phyloP scores from a whole-genome alignment of 2,329 filamentous ascomycete species.

The Aspergillus sergii region DNA sequence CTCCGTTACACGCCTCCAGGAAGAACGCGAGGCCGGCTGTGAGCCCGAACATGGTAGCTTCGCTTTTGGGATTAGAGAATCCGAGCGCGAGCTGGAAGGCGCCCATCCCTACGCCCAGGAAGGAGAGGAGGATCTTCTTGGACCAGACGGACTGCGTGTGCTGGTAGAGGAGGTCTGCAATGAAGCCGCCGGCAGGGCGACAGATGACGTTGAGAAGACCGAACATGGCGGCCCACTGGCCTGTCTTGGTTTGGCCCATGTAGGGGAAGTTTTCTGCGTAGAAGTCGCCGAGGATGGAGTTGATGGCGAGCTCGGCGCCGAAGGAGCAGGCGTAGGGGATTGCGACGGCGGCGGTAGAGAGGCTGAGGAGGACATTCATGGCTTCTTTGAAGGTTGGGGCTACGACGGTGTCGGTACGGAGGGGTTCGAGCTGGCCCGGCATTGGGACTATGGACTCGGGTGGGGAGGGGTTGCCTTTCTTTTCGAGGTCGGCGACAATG shows the following conservation, averaged over 20 bases:
- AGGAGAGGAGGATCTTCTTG: constrained; percentile 66
- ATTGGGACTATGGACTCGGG: constrained; percentile 45
- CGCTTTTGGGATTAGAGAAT: constrained; percentile 61
- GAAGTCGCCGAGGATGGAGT: constrained; percentile 62
- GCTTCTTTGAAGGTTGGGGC: constrained; percentile 65
- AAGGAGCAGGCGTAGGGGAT: constrained; percentile 64
- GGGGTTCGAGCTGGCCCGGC: constrained; percentile 52
- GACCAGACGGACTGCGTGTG: constrained; percentile 57
- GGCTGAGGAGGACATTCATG: constrained; percentile 64
- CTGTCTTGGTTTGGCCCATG: constrained; percentile 58
- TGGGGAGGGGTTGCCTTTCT: constrained; percentile 31
- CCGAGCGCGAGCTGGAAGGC: constrained; percentile 66
- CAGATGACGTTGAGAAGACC: constrained; percentile 55
- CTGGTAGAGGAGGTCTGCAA: constrained; percentile 60
- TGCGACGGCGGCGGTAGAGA: constrained; percentile 56
- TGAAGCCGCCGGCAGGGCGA: constrained; percentile 52
- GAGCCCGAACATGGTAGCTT: constrained; percentile 73
- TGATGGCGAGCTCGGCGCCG: constrained; percentile 62
- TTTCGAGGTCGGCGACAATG: constrained; percentile 32
- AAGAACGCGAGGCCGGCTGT: constrained; percentile 79
- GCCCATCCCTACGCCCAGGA: constrained; percentile 59
- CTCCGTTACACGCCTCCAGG: constrained; percentile 80
- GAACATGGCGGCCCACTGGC: constrained; percentile 60
- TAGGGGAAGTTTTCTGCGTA: constrained; percentile 59
- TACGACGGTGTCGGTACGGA: constrained; percentile 61